Base-by-base conservation (phyloP, 495 filamentous ascomycete species). In the Penicillium bialowiezense region DNA sequence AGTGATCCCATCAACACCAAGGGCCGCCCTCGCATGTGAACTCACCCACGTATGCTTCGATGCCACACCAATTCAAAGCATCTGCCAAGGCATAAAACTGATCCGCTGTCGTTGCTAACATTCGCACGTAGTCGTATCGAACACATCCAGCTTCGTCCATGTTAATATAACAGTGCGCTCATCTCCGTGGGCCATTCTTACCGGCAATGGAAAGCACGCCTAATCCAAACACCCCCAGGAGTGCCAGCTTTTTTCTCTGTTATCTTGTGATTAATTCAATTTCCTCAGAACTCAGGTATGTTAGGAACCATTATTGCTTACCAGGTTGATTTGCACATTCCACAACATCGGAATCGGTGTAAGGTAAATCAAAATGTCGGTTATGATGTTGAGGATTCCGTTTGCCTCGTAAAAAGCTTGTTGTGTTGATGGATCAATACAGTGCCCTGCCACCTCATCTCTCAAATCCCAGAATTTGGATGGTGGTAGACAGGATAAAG, bases 311-410 rank as follows among this genome's bases (percentile, higher is more conserved):
- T 26, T 19, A 15, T 9, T 3, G 45, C 41, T 1, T 10, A 52
- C 49, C n/a, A 41, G n/a, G 1, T 63, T 59, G 13, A 72, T 52
- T 40, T 71, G 63, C 10, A 74, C 34, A n/a, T 50, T 47, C 52
- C 57, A 59, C 29, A 74, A 56, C 46, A 67, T 58, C 7, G 69
- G 71, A 41, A 73, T 60, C 6, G 72, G 69, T 37, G 71, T 54
- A 12, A 64, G 12, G 5, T 69, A 55, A 20, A 72, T 69, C 24
- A 74, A 23, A 0, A 72, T 36, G 53, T 78, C 74, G 19, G 64
- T 68, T 0, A 55, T 43, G 13, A 76, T 66, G 21, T 65, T 64
- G 18, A 55, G 41, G 26, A 47, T 23, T 3, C 52, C 52, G 31
- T 55, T 50, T 13, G 39, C 52, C 21, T 55, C 52, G 17, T 55